A percentile compares a stretch with the other conserved stretches of the same genome.
Evolutionary conservation across 257 asterid genomes (phyloP).

Genomic region (Ilex asprella): DNA sequence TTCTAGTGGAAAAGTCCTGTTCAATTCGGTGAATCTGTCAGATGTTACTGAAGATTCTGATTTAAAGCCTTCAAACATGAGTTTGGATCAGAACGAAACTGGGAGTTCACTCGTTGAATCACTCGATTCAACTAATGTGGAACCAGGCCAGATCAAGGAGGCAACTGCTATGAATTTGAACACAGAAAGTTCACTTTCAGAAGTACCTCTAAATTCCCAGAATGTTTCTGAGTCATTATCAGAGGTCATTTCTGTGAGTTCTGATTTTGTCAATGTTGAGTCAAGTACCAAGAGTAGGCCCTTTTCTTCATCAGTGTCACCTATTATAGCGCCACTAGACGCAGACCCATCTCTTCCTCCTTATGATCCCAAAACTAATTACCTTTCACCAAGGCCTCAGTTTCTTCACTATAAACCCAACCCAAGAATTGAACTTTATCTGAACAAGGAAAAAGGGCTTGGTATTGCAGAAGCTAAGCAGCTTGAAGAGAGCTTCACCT

Average conservation of each 20-base stretch:
- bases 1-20: slow-evolving; percentile 69
- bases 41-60: slow-evolving; percentile 20
- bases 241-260: slow-evolving; percentile 26
- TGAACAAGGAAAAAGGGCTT: slow-evolving; percentile 31
- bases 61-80: slow-evolving; percentile 2
- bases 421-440: slow-evolving; percentile 45
- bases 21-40: slow-evolving; percentile 33
- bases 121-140: slow-evolving; percentile 23
- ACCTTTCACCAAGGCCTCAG: slow-evolving; percentile 81
- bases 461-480: slow-evolving; percentile 25
- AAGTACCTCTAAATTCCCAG: slow-evolving; percentile 24
- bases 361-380: slow-evolving; percentile 76
- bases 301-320: slow-evolving; percentile 23
- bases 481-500: slow-evolving; percentile 33
- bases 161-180: neutral
- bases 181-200: slow-evolving; percentile 28
- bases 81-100: slow-evolving; percentile 13
- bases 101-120: slow-evolving; percentile 11
- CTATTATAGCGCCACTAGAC: slow-evolving; percentile 58
- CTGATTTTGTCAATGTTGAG: slow-evolving; percentile 20
- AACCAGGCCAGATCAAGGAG: slow-evolving; percentile 20
- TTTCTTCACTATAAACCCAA: slow-evolving; percentile 74
- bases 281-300: slow-evolving; percentile 11
- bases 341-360: slow-evolving; percentile 74
- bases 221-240: slow-evolving; percentile 14